Evolutionary conservation across 2,329 filamentous ascomycete species (phyloP).

Genomic region (Tricladium varicosporioides): DNA sequence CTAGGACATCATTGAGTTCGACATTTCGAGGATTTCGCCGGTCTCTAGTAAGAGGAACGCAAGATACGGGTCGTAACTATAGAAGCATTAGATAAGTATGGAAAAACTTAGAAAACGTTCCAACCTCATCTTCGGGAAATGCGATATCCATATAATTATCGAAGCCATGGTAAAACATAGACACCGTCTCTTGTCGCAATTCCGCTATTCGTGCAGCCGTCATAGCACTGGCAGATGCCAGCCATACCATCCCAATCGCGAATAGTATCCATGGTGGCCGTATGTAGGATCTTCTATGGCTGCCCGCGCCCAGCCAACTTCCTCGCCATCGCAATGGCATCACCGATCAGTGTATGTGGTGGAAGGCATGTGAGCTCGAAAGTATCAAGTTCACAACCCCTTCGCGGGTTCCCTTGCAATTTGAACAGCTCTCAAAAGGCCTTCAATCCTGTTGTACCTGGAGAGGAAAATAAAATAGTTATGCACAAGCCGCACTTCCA

Average conservation of each 20-base stretch:
- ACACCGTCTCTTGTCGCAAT: constrained; percentile 58
- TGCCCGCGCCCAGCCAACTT: constrained; percentile 25
- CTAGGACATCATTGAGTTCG: constrained; percentile 90
- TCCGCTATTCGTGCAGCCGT: constrained; percentile 51
- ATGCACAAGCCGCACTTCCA: too few relatives aligned
- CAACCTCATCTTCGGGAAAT: constrained; percentile 89
- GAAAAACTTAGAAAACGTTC: constrained; percentile 4
- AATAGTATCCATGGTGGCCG: constrained; percentile 28
- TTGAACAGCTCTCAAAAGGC: too few relatives aligned
- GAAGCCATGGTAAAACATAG: constrained; percentile 96
- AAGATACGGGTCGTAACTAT: constrained; percentile 81
- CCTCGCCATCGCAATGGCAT: constrained; percentile 36
- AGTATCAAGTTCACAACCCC: background rate
- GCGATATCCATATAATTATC: constrained; percentile 92
- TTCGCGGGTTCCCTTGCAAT: background rate
- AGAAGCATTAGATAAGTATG: constrained; percentile 8
- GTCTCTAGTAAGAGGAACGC: constrained; percentile 81
- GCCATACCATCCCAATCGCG: constrained; percentile 25
- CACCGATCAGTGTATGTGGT: constrained; percentile 29
- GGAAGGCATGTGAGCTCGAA: constrained; percentile 35
- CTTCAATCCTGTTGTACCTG: too few relatives aligned
- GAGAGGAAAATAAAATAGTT: too few relatives aligned
- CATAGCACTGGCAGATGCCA: constrained; percentile 42
- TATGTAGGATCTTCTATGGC: constrained; percentile 15
- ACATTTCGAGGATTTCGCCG: constrained; percentile 74